phyloP scores from a whole-genome alignment of 345 rosid species.

The Pseudoturritis turrita region DNA sequence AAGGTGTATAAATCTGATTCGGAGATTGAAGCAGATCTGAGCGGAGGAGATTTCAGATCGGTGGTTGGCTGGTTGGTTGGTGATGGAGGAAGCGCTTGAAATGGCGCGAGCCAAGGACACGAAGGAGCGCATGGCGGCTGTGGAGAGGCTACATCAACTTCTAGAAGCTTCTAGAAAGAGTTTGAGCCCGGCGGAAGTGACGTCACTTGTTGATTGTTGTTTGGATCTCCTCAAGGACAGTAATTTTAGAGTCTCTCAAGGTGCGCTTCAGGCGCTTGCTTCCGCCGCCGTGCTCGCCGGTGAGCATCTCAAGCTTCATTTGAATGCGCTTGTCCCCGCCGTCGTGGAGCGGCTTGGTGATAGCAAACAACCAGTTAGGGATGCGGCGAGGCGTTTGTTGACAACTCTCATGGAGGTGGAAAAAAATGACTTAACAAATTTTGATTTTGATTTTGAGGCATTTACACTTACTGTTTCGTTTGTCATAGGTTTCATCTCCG shows the following conservation, averaged over 20 bases:
- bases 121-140: constrained; percentile 99
- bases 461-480: not conserved
- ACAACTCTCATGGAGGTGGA: constrained; percentile 98
- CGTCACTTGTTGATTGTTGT: constrained; percentile 86
- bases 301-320: constrained; percentile 87
- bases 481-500: constrained; percentile 85
- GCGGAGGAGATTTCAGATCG: constrained; percentile 38
- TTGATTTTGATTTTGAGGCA: no score
- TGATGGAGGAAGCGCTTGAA: constrained; percentile 96
- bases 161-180: constrained; percentile 85
- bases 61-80: constrained; percentile 3
- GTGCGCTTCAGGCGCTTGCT: constrained; percentile 92
- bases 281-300: constrained; percentile 98
- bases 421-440: no score
- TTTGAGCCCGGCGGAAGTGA: constrained; percentile 66
- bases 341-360: constrained; percentile 92
- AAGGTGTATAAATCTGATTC: not conserved
- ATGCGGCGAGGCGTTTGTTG: constrained; percentile 88
- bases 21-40: constrained; percentile 43
- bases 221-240: constrained; percentile 95
- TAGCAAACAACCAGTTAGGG: constrained; percentile 88
- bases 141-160: constrained; percentile 83
- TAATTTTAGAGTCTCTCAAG: constrained; percentile 89
- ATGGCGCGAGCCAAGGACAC: constrained; percentile 98
- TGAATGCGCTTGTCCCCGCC: constrained; percentile 90